A percentile compares a stretch with the other conserved stretches of the same genome.
phyloP scores from a whole-genome alignment of 768 basidiomycete genomes.

The Xerocomus brunneocitrinus region DNA sequence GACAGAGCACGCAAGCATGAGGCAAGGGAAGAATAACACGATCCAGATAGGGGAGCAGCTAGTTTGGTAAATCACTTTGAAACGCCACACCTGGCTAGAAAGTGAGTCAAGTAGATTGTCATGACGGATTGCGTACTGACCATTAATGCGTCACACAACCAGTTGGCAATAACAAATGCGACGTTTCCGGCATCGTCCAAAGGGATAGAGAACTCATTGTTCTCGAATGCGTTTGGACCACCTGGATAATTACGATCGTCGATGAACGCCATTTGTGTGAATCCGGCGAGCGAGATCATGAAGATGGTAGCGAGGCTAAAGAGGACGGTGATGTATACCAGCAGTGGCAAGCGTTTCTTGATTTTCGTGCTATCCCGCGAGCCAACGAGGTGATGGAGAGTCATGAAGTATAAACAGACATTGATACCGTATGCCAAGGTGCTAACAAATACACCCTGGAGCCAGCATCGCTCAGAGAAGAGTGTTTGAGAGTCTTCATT shows the following conservation, averaged over 20 bases:
- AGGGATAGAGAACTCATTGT: conserved; percentile 18
- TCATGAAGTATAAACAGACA: conserved; percentile 3
- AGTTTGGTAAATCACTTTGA: conserved; percentile 15
- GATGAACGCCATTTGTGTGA: conserved; percentile 28
- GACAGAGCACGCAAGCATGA: conserved; percentile 4
- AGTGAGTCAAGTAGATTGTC: not conserved
- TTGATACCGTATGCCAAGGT: conserved; percentile 8
- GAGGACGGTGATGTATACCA: conserved; percentile 4
- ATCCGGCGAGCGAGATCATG: conserved; percentile 13
- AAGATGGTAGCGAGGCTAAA: conserved; percentile 16
- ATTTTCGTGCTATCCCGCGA: not conserved
- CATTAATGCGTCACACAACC: conserved; percentile 16
- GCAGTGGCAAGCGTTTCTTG: conserved; percentile 1
- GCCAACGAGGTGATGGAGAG: conserved; percentile 6
- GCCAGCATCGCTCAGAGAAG: conserved; percentile 17
- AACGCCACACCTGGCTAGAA: conserved; percentile 11
- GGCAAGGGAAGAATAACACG: conserved; percentile 7
- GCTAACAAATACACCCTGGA: conserved; percentile 8
- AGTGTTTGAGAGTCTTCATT: conserved; percentile 7
- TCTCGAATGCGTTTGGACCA: conserved; percentile 26
- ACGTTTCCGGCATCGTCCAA: conserved; percentile 11
- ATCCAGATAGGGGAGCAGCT: conserved; percentile 3
- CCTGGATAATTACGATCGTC: conserved; percentile 31
- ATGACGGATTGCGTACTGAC: conserved; percentile 3
- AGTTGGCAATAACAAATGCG: conserved; percentile 7